Percentiles rank a stretch among this genome's conserved stretches.
Evolutionary conservation across 345 rosid genomes (phyloP).

Genomic region (Dovyalis caffra): DNA sequence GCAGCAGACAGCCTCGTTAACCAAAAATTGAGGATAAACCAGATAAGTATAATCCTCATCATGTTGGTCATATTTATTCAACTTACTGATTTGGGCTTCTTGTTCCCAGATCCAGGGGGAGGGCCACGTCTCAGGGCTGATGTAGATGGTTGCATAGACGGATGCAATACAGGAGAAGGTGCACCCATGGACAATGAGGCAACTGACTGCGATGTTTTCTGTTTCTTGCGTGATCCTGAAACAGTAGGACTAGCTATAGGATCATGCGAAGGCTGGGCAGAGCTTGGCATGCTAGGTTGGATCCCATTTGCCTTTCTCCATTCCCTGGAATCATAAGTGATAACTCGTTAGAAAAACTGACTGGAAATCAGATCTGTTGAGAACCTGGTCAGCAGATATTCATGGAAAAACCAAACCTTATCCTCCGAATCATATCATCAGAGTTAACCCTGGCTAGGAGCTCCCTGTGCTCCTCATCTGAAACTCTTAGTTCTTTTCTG

Average conservation of each 20-base stretch:
- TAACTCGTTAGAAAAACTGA: constrained; percentile 9
- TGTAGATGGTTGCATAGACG: constrained; percentile 81
- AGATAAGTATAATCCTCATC: constrained; percentile 4
- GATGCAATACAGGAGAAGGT: constrained; percentile 73
- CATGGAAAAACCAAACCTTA: constrained; percentile 60
- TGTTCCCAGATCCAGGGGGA: constrained; percentile 61
- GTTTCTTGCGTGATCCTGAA: constrained; percentile 88
- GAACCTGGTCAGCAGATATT: constrained; percentile 13
- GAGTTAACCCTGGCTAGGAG: constrained; percentile 80
- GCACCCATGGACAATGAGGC: constrained; percentile 77
- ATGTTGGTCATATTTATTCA: background rate
- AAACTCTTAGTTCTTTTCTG: constrained; percentile 89
- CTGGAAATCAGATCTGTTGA: constrained; percentile 16
- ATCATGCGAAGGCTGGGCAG: constrained; percentile 62
- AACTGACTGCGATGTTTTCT: constrained; percentile 71
- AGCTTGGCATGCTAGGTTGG: constrained; percentile 61
- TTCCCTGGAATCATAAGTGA: constrained; percentile 54
- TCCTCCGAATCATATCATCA: constrained; percentile 72
- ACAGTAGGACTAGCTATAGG: constrained; percentile 73
- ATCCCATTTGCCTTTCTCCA: constrained; percentile 80
- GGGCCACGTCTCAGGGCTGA: constrained; percentile 72
- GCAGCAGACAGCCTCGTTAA: constrained; percentile 34
- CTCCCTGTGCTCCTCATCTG: constrained; percentile 95
- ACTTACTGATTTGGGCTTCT: constrained; percentile 88
- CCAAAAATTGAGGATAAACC: constrained; percentile 6